A percentile compares a stretch with the other conserved stretches of the same genome.
Conservation (phyloP, 2,329 filamentous ascomycete genomes). For the Keithomyces neogunnii region DNA sequence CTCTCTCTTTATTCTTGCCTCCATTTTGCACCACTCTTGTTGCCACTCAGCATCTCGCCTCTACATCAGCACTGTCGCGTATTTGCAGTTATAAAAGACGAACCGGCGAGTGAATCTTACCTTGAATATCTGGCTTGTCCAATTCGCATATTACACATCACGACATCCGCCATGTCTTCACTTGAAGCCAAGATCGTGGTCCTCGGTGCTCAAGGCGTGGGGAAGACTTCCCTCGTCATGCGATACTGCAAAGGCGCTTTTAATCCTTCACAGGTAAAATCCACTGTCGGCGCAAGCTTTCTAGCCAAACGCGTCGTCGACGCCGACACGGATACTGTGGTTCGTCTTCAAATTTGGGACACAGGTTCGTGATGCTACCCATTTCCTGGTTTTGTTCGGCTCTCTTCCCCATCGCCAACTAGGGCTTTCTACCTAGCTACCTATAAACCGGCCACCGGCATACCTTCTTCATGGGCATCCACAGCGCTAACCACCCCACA, state of each 20-base stretch:
- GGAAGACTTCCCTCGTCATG: conserved; percentile 71
- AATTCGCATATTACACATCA: not conserved
- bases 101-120: too few species aligned
- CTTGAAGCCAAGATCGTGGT: conserved; percentile 78
- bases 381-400: not conserved
- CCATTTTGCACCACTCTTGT: too few species aligned
- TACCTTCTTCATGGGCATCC: not conserved
- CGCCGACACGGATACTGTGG: conserved; percentile 73
- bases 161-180: conserved; percentile 36
- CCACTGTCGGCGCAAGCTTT: conserved; percentile 74
- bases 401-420: not conserved
- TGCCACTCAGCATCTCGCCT: not conserved
- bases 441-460: not conserved
- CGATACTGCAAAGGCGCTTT: conserved; percentile 68
- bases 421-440: not conserved
- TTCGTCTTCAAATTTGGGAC: conserved; percentile 94
- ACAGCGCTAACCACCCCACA: conserved; percentile 14
- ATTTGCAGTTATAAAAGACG: too few species aligned
- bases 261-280: conserved; percentile 53
- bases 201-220: conserved; percentile 70
- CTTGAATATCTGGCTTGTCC: too few species aligned
- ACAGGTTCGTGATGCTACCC: conserved; percentile 45
- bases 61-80: not conserved
- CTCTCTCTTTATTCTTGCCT: too few species aligned
- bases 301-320: conserved; percentile 75